phyloP scores from a whole-genome alignment of 495 filamentous ascomycete genomes.

The Aspergillus cristatus region DNA sequence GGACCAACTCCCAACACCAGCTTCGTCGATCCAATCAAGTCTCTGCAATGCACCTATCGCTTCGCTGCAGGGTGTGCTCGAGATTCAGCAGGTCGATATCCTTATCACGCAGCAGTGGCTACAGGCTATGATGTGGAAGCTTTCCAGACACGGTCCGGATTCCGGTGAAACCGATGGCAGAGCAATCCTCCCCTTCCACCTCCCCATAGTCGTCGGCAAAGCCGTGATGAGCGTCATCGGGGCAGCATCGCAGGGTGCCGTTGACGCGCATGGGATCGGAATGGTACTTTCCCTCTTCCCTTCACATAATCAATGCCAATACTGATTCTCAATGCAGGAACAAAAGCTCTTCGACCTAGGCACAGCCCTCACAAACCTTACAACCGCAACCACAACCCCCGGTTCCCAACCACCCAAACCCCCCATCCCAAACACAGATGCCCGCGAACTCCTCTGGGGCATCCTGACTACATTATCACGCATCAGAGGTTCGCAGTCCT shows the following conservation, averaged over 20 bases:
- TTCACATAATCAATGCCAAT: conserved; percentile 4
- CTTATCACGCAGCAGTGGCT: conserved; percentile 57
- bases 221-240: conserved; percentile 45
- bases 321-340: conserved; percentile 16
- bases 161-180: conserved; percentile 21
- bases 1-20: conserved; percentile 25
- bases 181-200: conserved; percentile 45
- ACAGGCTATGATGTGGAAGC: conserved; percentile 50
- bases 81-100: conserved; percentile 53
- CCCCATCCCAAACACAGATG: conserved; percentile 16
- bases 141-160: conserved; percentile 48
- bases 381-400: not conserved
- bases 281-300: conserved; percentile 34
- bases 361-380: conserved; percentile 11
- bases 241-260: conserved; percentile 39
- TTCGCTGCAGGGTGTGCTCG: conserved; percentile 36
- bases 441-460: conserved; percentile 34
- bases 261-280: conserved; percentile 53
- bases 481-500: conserved; percentile 36
- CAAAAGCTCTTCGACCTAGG: conserved; percentile 37
- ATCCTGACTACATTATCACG: conserved; percentile 32
- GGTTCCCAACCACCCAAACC: conserved; percentile 23
- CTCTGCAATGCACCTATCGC: conserved; percentile 23
- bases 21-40: conserved; percentile 29
- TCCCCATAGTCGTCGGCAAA: conserved; percentile 49